A percentile compares a stretch with the other conserved stretches of the same genome.
Evolutionary conservation across 148 eudicot species (phyloP).

Genomic region (Hydrangea macrophylla): DNA sequence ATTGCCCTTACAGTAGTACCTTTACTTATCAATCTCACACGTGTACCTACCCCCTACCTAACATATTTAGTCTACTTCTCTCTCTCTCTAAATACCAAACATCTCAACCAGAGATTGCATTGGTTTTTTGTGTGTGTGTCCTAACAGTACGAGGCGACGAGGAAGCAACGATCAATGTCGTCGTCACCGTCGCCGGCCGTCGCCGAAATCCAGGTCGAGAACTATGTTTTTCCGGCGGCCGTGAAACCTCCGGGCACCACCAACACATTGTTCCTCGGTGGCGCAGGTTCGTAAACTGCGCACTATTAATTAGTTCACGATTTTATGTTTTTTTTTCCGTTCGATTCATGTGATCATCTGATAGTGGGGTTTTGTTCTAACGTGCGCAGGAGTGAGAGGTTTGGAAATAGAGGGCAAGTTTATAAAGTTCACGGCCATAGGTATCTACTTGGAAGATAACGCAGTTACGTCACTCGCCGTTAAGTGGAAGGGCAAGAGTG

Average conservation of each 20-base stretch:
- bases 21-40: no score
- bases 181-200: slow-evolving; percentile 19
- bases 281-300: slow-evolving; percentile 52
- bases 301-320: background rate
- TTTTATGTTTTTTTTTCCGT: background rate
- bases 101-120: no score
- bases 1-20: no score
- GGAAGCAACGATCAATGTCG: no score
- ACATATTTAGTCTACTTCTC: no score
- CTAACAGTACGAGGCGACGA: no score
- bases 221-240: slow-evolving; percentile 48
- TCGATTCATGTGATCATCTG: background rate
- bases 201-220: slow-evolving; percentile 42
- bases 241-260: slow-evolving; percentile 61
- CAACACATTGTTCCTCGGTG: slow-evolving; percentile 62
- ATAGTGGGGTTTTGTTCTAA: slow-evolving; percentile 4
- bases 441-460: slow-evolving; percentile 52
- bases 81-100: no score
- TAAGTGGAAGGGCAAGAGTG: slow-evolving; percentile 76
- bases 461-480: slow-evolving; percentile 49
- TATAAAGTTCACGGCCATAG: slow-evolving; percentile 66
- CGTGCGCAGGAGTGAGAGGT: slow-evolving; percentile 66
- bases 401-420: slow-evolving; percentile 57
- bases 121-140: no score
- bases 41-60: no score